These are phyloP conservation scores for Ploettnerulaceae sp. DNA, from an alignment of 2,329 filamentous ascomycete species.

Conservation along the genomic window DNA sequence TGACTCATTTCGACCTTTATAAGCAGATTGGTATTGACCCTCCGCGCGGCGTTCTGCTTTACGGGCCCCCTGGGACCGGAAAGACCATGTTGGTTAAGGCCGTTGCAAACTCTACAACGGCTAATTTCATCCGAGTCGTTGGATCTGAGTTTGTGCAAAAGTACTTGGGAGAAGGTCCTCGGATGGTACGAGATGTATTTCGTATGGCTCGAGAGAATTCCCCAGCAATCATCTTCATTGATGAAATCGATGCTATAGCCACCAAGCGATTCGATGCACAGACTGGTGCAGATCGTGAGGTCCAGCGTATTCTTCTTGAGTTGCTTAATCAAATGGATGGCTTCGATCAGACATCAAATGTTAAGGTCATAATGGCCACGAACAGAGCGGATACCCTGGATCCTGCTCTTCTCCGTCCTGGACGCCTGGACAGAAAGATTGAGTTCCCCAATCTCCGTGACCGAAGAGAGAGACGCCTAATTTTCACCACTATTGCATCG, in stretches of 20 bases:
- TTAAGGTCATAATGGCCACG: constrained; percentile 99
- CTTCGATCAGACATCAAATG: constrained; percentile 97
- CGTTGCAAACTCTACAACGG: constrained; percentile 95
- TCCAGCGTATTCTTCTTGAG: constrained; percentile 96
- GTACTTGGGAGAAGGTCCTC: constrained; percentile 93
- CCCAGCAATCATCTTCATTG: constrained; percentile 98
- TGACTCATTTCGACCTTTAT: constrained; percentile 97
- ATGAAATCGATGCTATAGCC: constrained; percentile 97
- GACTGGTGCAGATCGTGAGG: constrained; percentile 94
- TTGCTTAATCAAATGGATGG: constrained; percentile 99
- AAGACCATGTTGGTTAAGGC: constrained; percentile 99
- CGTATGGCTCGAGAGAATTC: constrained; percentile 98
- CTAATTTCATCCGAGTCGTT: constrained; percentile 96
- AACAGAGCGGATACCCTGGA: constrained; percentile 97
- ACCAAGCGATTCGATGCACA: constrained; percentile 99
- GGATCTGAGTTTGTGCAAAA: constrained; percentile 99
- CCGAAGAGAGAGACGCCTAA: constrained; percentile 88
- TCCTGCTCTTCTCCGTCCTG: constrained; percentile 87
- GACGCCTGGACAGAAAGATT: constrained; percentile 95
- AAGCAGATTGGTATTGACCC: constrained; percentile 99
- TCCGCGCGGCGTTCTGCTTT: constrained; percentile 90
- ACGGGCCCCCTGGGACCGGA: constrained; percentile 91
- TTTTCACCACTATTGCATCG: constrained; percentile 92
- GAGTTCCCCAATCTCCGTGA: constrained; percentile 96
- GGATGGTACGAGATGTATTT: constrained; percentile 99